phyloP scores from a whole-genome alignment of 2,329 filamentous ascomycete genomes.

The Chaetomium olivaceum region DNA sequence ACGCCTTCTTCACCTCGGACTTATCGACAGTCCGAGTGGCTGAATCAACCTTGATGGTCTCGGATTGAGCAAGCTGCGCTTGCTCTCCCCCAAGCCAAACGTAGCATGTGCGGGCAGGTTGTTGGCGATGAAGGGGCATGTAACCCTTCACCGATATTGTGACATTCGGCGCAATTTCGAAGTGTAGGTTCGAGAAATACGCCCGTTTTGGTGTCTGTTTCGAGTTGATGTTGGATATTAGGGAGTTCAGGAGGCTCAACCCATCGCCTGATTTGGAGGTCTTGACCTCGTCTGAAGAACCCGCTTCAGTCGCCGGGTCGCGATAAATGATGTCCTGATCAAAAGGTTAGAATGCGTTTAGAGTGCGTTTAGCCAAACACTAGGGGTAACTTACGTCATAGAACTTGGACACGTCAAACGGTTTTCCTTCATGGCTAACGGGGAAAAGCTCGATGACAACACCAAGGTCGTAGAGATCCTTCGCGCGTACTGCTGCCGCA shows the following conservation, averaged over 20 bases:
- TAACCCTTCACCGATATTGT: slow-evolving; percentile 92
- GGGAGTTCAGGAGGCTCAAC: slow-evolving; percentile 72
- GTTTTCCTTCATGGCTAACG: slow-evolving; percentile 68
- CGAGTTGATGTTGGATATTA: slow-evolving; percentile 86
- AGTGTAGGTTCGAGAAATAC: slow-evolving; percentile 80
- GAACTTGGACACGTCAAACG: slow-evolving; percentile 82
- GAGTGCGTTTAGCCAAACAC: not conserved
- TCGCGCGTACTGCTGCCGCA: slow-evolving; percentile 80
- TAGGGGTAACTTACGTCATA: slow-evolving; percentile 70
- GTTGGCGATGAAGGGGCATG: slow-evolving; percentile 81
- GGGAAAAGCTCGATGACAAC: slow-evolving; percentile 92
- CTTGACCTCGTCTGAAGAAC: slow-evolving; percentile 57
- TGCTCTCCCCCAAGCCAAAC: slow-evolving; percentile 87
- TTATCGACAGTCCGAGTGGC: slow-evolving; percentile 80
- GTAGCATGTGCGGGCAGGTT: slow-evolving; percentile 78
- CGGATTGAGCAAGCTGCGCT: slow-evolving; percentile 73
- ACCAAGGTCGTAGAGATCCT: slow-evolving; percentile 91
- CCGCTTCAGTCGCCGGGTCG: slow-evolving; percentile 69
- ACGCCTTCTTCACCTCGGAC: slow-evolving; percentile 82
- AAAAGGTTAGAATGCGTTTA: slow-evolving; percentile 16
- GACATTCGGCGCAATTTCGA: slow-evolving; percentile 83
- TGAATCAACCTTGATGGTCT: slow-evolving; percentile 74
- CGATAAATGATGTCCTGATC: slow-evolving; percentile 88
- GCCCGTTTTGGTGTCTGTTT: slow-evolving; percentile 83
- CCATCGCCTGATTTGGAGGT: slow-evolving; percentile 71